Evolutionary conservation across 2,329 filamentous ascomycete species (phyloP), one percentile per base, ranked within the genome.

Genomic region (Scedosporium apiospermum): DNA sequence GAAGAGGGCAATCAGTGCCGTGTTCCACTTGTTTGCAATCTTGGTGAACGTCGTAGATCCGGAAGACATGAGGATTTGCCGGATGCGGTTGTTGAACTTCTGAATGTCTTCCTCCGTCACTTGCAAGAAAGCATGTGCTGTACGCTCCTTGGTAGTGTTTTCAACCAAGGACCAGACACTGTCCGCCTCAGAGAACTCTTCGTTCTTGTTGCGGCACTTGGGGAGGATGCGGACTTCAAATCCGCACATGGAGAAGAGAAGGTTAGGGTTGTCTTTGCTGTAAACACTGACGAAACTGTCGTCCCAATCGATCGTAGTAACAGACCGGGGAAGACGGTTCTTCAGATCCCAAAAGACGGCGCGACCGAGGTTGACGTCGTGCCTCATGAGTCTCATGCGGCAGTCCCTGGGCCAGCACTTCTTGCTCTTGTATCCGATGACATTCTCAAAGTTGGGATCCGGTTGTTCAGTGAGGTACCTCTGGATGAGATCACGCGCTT

Each of bases 11-110:
- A 99, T 99, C 67, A 99, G 77, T 1, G 91, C 95, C 0, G 95
- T 99, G 76, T 99, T 99, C 95, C 96, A 99, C 78, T 99, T 99
- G 78, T 99, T 99, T 57, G 96, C 95, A 71, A 99, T 99, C 83
- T 99, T 99, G 57, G 95, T 99, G 77, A 99, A 99, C 0, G 95
- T 99, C 0, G 95, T 99, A 4, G 91, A 96, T n/a, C 95, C 96
- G 64, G 95, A 98, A 10, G 93, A 98, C 95, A 99, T 99, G 63
- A 99, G 82, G 72, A 99, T 99, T 71, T 99, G 95, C 64, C 95
- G 87, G 71, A 99, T 99, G 51, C 96, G 88, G 75, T 99, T 99
- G 77, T 99, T 99, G 82, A 99, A 99, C 76, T 98, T 98, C 67
- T 93, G 89, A 58, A 99, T 93, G 71, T 99, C 95, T 72, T 98